Conservation (phyloP, 768 basidiomycete genomes). For the Pulveroboletus frians region DNA sequence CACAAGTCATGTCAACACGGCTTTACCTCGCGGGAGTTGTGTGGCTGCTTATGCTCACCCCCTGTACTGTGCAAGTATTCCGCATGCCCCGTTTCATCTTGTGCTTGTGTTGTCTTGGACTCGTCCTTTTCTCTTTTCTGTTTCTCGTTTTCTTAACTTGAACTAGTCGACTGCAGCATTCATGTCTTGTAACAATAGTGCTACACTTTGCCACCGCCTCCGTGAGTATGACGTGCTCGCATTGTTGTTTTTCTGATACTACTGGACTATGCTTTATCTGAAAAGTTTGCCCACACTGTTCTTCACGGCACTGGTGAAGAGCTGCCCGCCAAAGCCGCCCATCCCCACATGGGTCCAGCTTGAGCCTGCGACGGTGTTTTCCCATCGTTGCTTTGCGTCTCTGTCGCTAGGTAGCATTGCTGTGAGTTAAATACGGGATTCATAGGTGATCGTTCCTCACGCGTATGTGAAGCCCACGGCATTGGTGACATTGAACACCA, state of each 20-base stretch:
- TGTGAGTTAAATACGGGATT: constrained; percentile 10
- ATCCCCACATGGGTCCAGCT: constrained; percentile 63
- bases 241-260: constrained; percentile 9
- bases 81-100: constrained; percentile 22
- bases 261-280: constrained; percentile 31
- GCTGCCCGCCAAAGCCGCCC: constrained; percentile 79
- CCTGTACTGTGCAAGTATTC: constrained; percentile 15
- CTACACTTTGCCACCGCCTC: constrained; percentile 13
- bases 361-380: constrained; percentile 62
- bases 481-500: constrained; percentile 95
- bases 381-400: constrained; percentile 92
- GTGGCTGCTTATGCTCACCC: constrained; percentile 11
- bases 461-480: constrained; percentile 96
- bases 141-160: constrained; percentile 3
- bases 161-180: constrained; percentile 23
- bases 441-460: constrained; percentile 40
- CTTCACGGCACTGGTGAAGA: constrained; percentile 78
- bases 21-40: constrained; percentile 6
- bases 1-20: constrained; percentile 7
- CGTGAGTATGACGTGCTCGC: constrained; percentile 3
- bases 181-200: constrained; percentile 30
- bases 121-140: neutral
- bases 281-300: constrained; percentile 78
- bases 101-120: constrained; percentile 26
- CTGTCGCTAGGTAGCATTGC: constrained; percentile 53